Percentiles rank a stretch among this genome's conserved stretches.
These are phyloP conservation scores for Lagerstroemia speciosa DNA, from an alignment of 345 rosid genomes.

Conservation along the genomic window DNA sequence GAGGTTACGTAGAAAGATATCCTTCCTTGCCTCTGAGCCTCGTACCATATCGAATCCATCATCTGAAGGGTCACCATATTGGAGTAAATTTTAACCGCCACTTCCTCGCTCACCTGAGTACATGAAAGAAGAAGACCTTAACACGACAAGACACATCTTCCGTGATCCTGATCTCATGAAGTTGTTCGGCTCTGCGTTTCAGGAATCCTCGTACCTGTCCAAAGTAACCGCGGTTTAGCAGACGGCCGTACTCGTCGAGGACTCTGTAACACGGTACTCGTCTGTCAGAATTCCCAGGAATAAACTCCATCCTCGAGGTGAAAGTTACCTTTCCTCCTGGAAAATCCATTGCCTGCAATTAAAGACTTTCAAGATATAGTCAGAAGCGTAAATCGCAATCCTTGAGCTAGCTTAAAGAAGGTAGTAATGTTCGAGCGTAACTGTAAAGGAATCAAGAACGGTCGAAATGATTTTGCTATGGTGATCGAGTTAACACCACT, in stretches of 20 bases:
- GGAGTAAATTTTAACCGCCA: slow-evolving; percentile 52
- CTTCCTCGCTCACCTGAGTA: slow-evolving; percentile 45
- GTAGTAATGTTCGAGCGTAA: no score
- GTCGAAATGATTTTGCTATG: no score
- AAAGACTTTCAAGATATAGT: not conserved
- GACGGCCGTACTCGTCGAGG: slow-evolving; percentile 38
- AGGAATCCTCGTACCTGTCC: slow-evolving; percentile 26
- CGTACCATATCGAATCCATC: slow-evolving; percentile 64
- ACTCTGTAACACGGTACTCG: slow-evolving; percentile 61
- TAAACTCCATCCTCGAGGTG: slow-evolving; percentile 40
- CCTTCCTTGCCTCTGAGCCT: slow-evolving; percentile 84
- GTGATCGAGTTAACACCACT: no score
- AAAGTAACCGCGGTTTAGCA: slow-evolving; percentile 16
- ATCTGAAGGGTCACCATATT: slow-evolving; percentile 63
- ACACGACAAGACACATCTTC: not conserved
- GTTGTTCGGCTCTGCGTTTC: not conserved
- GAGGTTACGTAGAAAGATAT: slow-evolving; percentile 63
- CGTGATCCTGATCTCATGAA: not conserved
- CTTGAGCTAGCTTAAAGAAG: not conserved
- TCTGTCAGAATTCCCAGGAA: slow-evolving; percentile 26
- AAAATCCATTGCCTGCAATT: slow-evolving; percentile 43
- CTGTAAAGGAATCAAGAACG: no score
- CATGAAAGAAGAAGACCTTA: no score
- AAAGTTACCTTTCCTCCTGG: slow-evolving; percentile 69
- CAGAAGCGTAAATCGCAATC: not conserved